phyloP scores from a whole-genome alignment of 2,329 filamentous ascomycete species.

The Fusarium buharicum region DNA sequence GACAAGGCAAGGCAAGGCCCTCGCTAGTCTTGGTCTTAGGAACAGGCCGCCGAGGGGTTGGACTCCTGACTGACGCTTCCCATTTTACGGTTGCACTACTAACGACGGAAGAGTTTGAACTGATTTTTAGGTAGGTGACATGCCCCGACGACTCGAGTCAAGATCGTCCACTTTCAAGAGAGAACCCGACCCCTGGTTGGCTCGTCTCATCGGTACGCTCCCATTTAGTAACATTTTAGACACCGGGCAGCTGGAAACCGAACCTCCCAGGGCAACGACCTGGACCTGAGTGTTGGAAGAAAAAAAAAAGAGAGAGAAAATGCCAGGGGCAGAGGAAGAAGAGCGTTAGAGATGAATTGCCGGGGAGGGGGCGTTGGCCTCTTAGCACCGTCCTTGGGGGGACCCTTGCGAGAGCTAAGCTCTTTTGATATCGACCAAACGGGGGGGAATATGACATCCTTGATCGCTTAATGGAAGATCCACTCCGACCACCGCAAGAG shows the following conservation, averaged over 20 bases:
- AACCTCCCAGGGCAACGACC: background rate
- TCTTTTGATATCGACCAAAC: conserved; percentile 20
- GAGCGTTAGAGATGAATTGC: conserved; percentile 26
- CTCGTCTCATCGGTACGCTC: conserved; percentile 24
- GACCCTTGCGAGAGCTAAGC: conserved; percentile 26
- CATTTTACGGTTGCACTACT: conserved; percentile 8
- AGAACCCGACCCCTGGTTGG: conserved; percentile 1
- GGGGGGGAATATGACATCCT: conserved; percentile 12
- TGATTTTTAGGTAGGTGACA: conserved; percentile 4
- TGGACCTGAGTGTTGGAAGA: conserved; percentile 17
- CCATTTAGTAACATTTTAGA: conserved; percentile 11
- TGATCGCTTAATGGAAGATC: conserved; percentile 33
- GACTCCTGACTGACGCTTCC: conserved; percentile 16
- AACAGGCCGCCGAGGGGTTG: background rate
- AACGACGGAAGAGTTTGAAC: conserved; percentile 7
- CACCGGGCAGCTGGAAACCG: conserved; percentile 18
- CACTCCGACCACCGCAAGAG: conserved; percentile 38
- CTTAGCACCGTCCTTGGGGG: conserved; percentile 27
- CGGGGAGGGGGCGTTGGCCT: conserved; percentile 21
- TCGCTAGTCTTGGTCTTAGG: conserved; percentile 4
- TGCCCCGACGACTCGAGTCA: conserved; percentile 34
- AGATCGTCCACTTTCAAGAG: conserved; percentile 9
- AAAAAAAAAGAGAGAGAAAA: no score
- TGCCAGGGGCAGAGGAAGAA: conserved; percentile 10
- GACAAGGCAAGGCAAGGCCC: conserved; percentile 4